Base-by-base conservation (phyloP, 1,284 basidiomycete genomes). In the Ganoderma sp. region DNA sequence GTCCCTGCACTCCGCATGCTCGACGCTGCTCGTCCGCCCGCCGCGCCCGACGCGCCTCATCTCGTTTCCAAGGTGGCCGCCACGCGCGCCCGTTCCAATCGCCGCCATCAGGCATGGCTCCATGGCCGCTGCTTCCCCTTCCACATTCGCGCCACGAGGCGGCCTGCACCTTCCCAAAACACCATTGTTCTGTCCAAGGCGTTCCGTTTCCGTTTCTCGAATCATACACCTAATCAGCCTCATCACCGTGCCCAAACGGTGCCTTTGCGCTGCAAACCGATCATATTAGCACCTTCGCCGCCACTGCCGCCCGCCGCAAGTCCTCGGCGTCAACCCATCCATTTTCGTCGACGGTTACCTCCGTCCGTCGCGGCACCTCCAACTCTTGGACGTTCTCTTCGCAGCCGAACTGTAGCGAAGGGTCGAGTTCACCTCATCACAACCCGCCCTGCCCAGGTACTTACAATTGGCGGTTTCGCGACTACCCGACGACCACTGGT, bases 231-330 rank as follows among this genome's bases (percentile, higher is more conserved):
- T 63, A 70, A 72, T 72, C 69, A 68, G 63, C 63, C 58, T 28
- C 57, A 56, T 56, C 52, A 34, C 22, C 62, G 71, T 69, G 63
- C 32, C 32, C 32, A 32, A 32, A 32, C 32, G 32, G 32, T 32
- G 32, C 71, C 71, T 72, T 68, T 72, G 52, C 66, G 67, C 14
- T 17, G 67, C 63, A 67, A 67, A 66, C 70, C 54, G 64, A 66
- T 60, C 64, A 63, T 32, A n/a, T 25, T 22, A 28, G n/a, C 65
- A 50, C 58, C n/a, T 65, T 67, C 61, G 62, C 67, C 67, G 67
- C n/a, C 50, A n/a, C 43, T 43, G 66, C 66, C 61, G 58, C 64
- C 64, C 61, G 61, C 61, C 10, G 10, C 48, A 34, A 41, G 34
- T 52, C 58, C 14, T 43, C 48, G 34, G 65, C 58, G 59, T 60